Evolutionary conservation across 1,284 basidiomycete genomes (phyloP), one percentile per base, ranked within the genome.

Genomic region (Pseudozyma pruni): DNA sequence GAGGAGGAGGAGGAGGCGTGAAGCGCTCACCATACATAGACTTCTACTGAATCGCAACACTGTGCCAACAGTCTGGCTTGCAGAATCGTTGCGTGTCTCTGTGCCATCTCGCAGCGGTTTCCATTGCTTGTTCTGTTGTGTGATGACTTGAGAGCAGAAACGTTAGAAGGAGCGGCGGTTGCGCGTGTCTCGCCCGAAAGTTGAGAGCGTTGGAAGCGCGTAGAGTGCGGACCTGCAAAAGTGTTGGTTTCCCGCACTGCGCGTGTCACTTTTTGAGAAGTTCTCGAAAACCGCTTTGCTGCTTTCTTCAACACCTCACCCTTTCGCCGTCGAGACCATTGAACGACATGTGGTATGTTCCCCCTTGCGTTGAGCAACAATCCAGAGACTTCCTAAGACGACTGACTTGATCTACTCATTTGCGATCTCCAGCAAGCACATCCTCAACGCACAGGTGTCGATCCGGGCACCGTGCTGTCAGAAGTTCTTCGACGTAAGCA

Each of bases 401-500:
- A 29, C 27, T 29, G 11, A 29, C 6, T 29, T 29, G 27, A 6
- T 29, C 11, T 29, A 6, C 27, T 11, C 27, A 11, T 29, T 11
- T 6, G 7, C 11, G 27, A 6, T 29, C 11, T 13, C 39, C 70
- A 80, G 80, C 68, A 82, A 82, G 54, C 80, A 82, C 63, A 76
- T 82, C 20, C 69, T 82, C 31, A 82, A 82, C 47, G 80, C 80
- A 20, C 80, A 82, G 46, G 80, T 82, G 5, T 73, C 78, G 17
- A 70, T 82, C 13, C 71, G 80, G 6, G 80, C 80, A 40, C 80
- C 80, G 2, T 82, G 80, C 62, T 82, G 80, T 51, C 76, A 76
- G 31, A 76, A 74, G 51, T 82, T 79, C 64, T 82, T 79, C 41
- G 80, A 82, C 52, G 79, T 81, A 57, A 57, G 79, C n/a, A n/a